A percentile compares a stretch with the other conserved stretches of the same genome.
Evolutionary conservation across 495 filamentous ascomycete genomes (phyloP).

Genomic region (Lophiostoma macrostomum): DNA sequence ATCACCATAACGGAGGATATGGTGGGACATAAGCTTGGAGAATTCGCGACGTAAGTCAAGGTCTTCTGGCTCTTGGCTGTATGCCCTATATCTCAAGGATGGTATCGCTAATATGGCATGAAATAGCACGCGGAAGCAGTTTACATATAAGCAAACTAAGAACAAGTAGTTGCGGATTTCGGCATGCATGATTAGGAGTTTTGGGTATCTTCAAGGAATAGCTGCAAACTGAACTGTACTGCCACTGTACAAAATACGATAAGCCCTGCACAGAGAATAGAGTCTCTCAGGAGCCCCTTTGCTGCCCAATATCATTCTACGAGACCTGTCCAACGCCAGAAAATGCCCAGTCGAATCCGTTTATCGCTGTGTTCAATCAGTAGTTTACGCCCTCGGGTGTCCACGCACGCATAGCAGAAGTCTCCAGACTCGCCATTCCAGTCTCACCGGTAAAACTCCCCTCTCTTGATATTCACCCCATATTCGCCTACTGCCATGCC

Average conservation of each 20-base stretch:
- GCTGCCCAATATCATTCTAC: no score
- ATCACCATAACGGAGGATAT: slow-evolving; percentile 91
- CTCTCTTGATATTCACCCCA: slow-evolving; percentile 92
- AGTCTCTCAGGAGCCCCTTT: slow-evolving; percentile 10
- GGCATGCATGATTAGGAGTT: slow-evolving; percentile 15
- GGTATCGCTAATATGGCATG: slow-evolving; percentile 3
- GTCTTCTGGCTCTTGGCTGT: no score
- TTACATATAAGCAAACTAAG: slow-evolving; percentile 75
- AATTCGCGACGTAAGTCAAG: slow-evolving; percentile 79
- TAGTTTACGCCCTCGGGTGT: no score
- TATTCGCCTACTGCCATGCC: slow-evolving; percentile 97
- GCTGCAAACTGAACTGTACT: slow-evolving; percentile 17
- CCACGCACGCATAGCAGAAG: no score
- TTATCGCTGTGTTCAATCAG: no score
- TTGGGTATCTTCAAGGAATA: slow-evolving; percentile 27
- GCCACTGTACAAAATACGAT: slow-evolving; percentile 28
- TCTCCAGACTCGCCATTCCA: no score
- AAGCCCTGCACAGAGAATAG: background rate
- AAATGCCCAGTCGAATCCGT: no score
- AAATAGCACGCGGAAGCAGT: slow-evolving; percentile 78
- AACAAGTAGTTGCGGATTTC: slow-evolving; percentile 54
- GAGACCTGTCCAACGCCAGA: background rate
- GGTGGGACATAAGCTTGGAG: slow-evolving; percentile 96
- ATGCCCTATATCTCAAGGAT: background rate
- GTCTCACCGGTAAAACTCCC: slow-evolving; percentile 88